phyloP scores from a whole-genome alignment of 768 basidiomycete genomes.

The Postia placenta region DNA sequence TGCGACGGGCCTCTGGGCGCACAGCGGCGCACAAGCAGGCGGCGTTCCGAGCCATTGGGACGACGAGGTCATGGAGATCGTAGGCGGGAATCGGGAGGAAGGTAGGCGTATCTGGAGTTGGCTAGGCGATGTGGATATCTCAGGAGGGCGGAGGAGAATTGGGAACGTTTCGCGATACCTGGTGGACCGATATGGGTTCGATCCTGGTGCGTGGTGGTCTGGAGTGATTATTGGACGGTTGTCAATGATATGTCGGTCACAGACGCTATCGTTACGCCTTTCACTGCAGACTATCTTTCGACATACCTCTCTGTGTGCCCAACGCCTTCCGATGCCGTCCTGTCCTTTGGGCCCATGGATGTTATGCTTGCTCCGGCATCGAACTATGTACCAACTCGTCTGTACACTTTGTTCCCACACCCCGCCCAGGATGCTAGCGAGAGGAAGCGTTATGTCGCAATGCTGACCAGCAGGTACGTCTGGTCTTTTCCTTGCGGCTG shows the following conservation, averaged over 20 bases:
- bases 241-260: background rate
- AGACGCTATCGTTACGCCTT: slow-evolving; percentile 72
- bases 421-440: slow-evolving; percentile 75
- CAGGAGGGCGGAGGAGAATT: slow-evolving; percentile 54
- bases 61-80: slow-evolving; percentile 68
- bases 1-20: slow-evolving; percentile 74
- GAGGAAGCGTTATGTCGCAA: slow-evolving; percentile 67
- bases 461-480: slow-evolving; percentile 60
- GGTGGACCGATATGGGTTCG: slow-evolving; percentile 77
- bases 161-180: slow-evolving; percentile 71
- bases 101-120: slow-evolving; percentile 66
- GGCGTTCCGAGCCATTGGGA: slow-evolving; percentile 53
- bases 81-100: slow-evolving; percentile 72
- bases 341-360: slow-evolving; percentile 82
- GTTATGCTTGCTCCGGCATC: slow-evolving; percentile 68
- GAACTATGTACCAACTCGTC: slow-evolving; percentile 66
- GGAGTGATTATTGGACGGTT: background rate
- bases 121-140: slow-evolving; percentile 77
- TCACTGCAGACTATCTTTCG: slow-evolving; percentile 73
- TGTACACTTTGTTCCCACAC: slow-evolving; percentile 73
- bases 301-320: slow-evolving; percentile 75
- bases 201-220: slow-evolving; percentile 42
- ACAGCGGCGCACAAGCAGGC: slow-evolving; percentile 21
- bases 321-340: slow-evolving; percentile 63
- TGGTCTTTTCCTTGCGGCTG: too few species aligned